These are phyloP conservation scores for Starmerella cellae DNA, from an alignment of 805 yeast species.

Conservation along the genomic window DNA sequence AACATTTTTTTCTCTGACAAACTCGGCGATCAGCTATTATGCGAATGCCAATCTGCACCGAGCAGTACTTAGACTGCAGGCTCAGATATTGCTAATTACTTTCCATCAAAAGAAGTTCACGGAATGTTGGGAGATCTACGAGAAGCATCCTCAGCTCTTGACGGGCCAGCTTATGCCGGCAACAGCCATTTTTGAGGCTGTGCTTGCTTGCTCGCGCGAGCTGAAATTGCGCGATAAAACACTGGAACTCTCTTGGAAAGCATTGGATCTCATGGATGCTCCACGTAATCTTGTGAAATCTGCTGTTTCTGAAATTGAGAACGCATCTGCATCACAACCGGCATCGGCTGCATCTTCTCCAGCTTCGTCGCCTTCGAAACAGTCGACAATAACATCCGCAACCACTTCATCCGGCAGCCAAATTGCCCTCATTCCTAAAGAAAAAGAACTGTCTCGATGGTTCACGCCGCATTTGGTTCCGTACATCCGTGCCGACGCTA, in stretches of 20 bases:
- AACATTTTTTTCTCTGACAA: conserved; percentile 42
- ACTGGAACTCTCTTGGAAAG: conserved; percentile 23
- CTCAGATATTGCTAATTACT: conserved; percentile 61
- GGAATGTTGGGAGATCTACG: conserved; percentile 47
- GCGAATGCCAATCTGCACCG: conserved; percentile 43
- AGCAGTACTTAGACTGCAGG: conserved; percentile 57
- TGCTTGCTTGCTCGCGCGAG: conserved; percentile 46
- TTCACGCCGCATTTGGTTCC: conserved; percentile 31
- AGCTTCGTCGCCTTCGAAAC: conserved; percentile 14
- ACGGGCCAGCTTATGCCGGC: background rate
- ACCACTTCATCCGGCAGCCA: too few relatives aligned
- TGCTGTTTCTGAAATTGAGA: background rate
- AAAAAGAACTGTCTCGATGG: conserved; percentile 28
- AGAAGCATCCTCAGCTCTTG: conserved; percentile 3
- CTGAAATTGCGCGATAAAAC: conserved; percentile 21
- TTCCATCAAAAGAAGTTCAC: conserved; percentile 44
- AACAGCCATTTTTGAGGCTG: conserved; percentile 49
- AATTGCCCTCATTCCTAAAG: too few relatives aligned
- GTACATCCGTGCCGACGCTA: conserved; percentile 27
- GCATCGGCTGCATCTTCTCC: background rate
- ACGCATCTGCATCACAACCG: background rate
- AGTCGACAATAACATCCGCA: too few relatives aligned
- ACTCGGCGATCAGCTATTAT: conserved; percentile 41
- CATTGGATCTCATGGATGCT: conserved; percentile 5
- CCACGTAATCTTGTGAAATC: background rate